Percentiles rank a stretch among this genome's conserved stretches.
These are phyloP conservation scores for Fusarium sp. DNA, from an alignment of 2,329 filamentous ascomycete species.

Conservation along the genomic window DNA sequence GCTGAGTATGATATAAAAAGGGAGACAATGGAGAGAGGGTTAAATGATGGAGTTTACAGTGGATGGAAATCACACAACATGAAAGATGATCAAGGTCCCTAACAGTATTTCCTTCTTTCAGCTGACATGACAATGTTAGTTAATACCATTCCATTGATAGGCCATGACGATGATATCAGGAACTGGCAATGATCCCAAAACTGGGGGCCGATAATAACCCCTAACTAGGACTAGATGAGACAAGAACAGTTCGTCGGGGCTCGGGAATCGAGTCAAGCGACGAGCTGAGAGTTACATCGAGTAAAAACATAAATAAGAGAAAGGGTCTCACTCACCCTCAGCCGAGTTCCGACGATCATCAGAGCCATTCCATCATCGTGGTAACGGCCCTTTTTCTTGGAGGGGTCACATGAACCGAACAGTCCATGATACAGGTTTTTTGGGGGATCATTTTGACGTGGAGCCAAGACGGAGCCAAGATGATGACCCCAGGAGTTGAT, in stretches of 20 bases:
- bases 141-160: constrained; percentile 13
- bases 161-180: constrained; percentile 39
- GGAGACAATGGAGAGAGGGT: background rate
- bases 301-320: background rate
- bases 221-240: constrained; percentile 8
- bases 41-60: background rate
- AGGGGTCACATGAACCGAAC: constrained; percentile 19
- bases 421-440: constrained; percentile 26
- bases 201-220: constrained; percentile 6
- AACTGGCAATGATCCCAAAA: constrained; percentile 11
- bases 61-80: constrained; percentile 2
- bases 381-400: constrained; percentile 17
- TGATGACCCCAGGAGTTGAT: constrained; percentile 4
- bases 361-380: constrained; percentile 9
- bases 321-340: constrained; percentile 2
- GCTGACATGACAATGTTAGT: constrained; percentile 16
- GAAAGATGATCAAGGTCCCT: background rate
- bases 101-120: background rate
- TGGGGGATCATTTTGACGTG: constrained; percentile 9
- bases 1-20: background rate
- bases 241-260: constrained; percentile 4
- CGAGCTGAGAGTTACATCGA: constrained; percentile 4
- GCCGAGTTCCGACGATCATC: constrained; percentile 27
- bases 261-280: constrained; percentile 19
- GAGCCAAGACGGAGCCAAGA: constrained; percentile 31